phyloP scores from a whole-genome alignment of 2,329 filamentous ascomycete species.

The Aschersonia sp. region DNA sequence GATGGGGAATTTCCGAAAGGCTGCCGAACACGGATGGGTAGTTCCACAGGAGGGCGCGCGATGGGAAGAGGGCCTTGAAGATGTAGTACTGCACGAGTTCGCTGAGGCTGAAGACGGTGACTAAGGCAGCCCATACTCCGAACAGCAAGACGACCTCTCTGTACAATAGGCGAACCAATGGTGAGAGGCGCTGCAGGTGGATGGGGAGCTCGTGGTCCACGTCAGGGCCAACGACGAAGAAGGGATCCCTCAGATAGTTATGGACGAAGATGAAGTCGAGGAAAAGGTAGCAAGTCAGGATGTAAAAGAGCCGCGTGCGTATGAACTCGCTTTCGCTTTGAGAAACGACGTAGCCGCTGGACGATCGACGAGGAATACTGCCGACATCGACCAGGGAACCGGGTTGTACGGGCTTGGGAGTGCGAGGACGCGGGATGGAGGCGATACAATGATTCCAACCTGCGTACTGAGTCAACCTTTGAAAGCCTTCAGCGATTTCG shows the following conservation, averaged over 20 bases:
- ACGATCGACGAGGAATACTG: constrained; percentile 25
- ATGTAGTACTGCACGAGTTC: constrained; percentile 41
- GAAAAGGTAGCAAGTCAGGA: constrained; percentile 46
- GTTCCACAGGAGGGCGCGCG: constrained; percentile 34
- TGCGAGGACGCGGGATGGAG: constrained; percentile 31
- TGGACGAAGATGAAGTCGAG: constrained; percentile 57
- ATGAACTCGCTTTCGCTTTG: constrained; percentile 30
- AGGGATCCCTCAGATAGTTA: constrained; percentile 55
- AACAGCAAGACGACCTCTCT: constrained; percentile 41
- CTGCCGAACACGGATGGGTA: constrained; percentile 42
- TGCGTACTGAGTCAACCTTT: constrained; percentile 9
- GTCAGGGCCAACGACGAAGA: constrained; percentile 46
- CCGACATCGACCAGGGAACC: constrained; percentile 24
- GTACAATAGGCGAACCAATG: constrained; percentile 33
- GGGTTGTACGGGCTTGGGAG: constrained; percentile 16
- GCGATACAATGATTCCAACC: constrained; percentile 45
- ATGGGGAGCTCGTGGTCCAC: constrained; percentile 23
- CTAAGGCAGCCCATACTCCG: constrained; percentile 45
- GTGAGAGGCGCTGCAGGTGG: constrained; percentile 26
- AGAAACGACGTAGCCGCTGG: constrained; percentile 29
- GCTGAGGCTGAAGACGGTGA: constrained; percentile 42
- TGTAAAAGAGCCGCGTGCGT: constrained; percentile 23
- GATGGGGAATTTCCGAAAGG: constrained; percentile 40
- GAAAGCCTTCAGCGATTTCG: background rate
- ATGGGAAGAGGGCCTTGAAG: constrained; percentile 35